A percentile compares a stretch with the other conserved stretches of the same genome.
phyloP scores from a whole-genome alignment of 225 moss, liverwort and hornwort genomes.

The Bryoerythrophyllum caledonicum region DNA sequence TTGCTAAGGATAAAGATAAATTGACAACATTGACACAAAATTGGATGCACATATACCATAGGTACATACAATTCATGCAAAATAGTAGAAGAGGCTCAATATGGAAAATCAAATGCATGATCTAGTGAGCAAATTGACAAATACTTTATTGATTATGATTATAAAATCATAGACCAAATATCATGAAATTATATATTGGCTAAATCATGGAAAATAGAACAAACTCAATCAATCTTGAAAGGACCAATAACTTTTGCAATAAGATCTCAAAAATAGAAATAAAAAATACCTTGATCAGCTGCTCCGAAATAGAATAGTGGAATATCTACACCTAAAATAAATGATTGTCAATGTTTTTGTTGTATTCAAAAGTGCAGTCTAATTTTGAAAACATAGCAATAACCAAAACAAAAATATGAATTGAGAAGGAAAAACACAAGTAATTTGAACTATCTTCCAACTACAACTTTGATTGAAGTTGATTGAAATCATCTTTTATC shows the following conservation, averaged over 20 bases:
- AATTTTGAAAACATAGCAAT: neutral
- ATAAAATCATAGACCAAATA: neutral
- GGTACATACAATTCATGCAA: neutral
- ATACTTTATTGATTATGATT: neutral
- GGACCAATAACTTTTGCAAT: constrained; percentile 21
- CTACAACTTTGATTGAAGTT: neutral
- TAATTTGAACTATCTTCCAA: neutral
- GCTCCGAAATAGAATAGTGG: constrained; percentile 1
- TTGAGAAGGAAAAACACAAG: neutral
- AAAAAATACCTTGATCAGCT: neutral
- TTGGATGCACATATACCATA: neutral
- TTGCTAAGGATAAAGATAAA: neutral
- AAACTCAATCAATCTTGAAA: neutral
- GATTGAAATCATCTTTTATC: neutral
- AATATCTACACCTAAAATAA: neutral
- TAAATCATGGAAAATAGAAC: neutral
- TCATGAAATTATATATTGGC: too few relatives aligned
- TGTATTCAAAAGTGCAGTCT: neutral
- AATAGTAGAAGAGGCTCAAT: too few relatives aligned
- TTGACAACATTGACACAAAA: neutral
- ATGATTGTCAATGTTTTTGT: neutral
- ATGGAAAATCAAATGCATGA: too few relatives aligned
- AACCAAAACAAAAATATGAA: neutral
- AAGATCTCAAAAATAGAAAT: too few relatives aligned
- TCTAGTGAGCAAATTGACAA: neutral